These are phyloP conservation scores for Dryas integrifolia DNA, from an alignment of 331 rosid genomes.

Conservation along the genomic window DNA sequence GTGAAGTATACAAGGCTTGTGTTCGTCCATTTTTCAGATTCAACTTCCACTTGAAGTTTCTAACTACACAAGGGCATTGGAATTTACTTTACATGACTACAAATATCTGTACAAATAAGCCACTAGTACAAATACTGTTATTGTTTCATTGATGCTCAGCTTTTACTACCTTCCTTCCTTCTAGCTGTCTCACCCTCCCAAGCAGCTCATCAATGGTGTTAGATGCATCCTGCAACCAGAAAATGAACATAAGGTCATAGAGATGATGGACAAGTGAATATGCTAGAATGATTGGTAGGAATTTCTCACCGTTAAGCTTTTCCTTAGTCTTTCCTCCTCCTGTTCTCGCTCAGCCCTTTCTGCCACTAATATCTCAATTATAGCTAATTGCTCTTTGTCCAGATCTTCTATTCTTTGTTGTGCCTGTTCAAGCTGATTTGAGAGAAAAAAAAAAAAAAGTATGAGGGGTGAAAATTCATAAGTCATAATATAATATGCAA, in stretches of 20 bases:
- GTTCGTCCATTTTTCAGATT: no score
- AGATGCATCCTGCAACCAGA: slow-evolving; percentile 26
- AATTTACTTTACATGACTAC: background rate
- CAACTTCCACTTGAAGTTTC: background rate
- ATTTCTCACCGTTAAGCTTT: slow-evolving; percentile 16
- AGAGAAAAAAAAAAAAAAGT: background rate
- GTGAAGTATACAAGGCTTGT: background rate
- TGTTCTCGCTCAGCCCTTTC: slow-evolving; percentile 21
- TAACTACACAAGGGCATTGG: background rate
- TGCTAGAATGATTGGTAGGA: background rate
- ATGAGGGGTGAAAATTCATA: background rate
- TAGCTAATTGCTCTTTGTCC: slow-evolving; percentile 21
- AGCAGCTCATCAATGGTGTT: slow-evolving; percentile 22
- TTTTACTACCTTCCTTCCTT: slow-evolving; percentile 7
- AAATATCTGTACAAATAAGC: background rate
- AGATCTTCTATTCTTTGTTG: slow-evolving; percentile 3
- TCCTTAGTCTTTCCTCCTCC: slow-evolving; percentile 22
- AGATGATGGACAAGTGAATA: background rate
- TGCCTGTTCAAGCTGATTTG: slow-evolving; percentile 26
- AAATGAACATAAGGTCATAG: background rate
- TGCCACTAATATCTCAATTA: slow-evolving; percentile 19
- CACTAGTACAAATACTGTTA: background rate
- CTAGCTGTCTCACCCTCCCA: slow-evolving; percentile 28
- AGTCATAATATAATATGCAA: background rate
- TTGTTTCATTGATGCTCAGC: background rate